A percentile compares a stretch with the other conserved stretches of the same genome.
These are phyloP conservation scores for Brasenia schreberi DNA, from an alignment of 164 flowering plant genomes.

Conservation along the genomic window DNA sequence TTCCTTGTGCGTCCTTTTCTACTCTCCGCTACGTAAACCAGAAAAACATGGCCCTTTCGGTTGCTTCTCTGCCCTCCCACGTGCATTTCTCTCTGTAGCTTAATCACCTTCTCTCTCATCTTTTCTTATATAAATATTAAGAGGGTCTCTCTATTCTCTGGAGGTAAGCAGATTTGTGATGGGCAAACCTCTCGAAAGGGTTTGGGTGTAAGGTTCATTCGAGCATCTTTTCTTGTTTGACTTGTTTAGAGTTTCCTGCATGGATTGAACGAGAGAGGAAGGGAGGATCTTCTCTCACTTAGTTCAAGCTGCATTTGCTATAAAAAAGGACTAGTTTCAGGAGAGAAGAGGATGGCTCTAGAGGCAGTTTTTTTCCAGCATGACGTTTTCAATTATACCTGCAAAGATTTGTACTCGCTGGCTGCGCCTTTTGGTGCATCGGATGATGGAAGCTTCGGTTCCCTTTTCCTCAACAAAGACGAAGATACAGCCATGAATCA, in stretches of 20 bases:
- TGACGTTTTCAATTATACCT: slow-evolving; percentile 25
- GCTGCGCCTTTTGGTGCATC: slow-evolving; percentile 13
- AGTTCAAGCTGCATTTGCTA: slow-evolving; percentile 1
- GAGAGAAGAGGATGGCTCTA: slow-evolving; percentile 37
- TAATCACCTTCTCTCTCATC: slow-evolving; percentile 2
- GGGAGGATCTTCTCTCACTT: slow-evolving; percentile 8
- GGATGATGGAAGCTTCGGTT: slow-evolving; percentile 4
- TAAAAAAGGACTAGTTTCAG: slow-evolving; percentile 4
- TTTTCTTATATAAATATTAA: too few relatives aligned
- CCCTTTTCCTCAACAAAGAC: slow-evolving; percentile 1
- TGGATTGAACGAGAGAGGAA: not conserved
- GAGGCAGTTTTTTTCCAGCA: slow-evolving; percentile 54
- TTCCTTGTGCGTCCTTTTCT: not conserved
- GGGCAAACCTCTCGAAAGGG: not conserved
- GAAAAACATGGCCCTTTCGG: not conserved
- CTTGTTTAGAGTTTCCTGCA: not conserved
- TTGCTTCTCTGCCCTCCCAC: slow-evolving; percentile 18
- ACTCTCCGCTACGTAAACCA: not conserved
- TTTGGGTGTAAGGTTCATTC: not conserved
- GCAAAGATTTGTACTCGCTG: slow-evolving; percentile 24
- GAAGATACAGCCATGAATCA: slow-evolving; percentile 6
- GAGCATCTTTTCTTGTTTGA: not conserved
- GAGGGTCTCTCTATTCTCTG: not conserved
- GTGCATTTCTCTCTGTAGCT: slow-evolving; percentile 26
- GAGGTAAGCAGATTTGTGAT: not conserved